Percentiles rank a stretch among this genome's conserved stretches.
Conservation (phyloP, 2,329 filamentous ascomycete species). For the Colletotrichum tropicale region DNA sequence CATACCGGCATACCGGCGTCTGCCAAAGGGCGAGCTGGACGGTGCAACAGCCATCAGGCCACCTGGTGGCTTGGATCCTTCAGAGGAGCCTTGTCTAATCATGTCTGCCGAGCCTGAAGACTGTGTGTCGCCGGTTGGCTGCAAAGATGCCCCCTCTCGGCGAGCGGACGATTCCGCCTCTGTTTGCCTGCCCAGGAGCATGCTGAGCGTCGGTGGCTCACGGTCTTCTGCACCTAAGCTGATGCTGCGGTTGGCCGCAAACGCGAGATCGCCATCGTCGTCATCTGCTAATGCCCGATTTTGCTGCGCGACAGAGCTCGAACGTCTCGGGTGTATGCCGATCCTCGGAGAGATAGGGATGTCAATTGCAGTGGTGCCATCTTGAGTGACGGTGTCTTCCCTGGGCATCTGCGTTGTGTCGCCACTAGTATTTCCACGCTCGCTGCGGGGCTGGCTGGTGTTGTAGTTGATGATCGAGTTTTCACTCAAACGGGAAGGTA, state of each 20-base stretch:
- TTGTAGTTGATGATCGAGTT: conserved; percentile 81
- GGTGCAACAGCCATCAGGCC: conserved; percentile 43
- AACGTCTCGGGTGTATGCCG: conserved; percentile 60
- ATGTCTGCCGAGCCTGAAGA: conserved; percentile 41
- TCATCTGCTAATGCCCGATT: conserved; percentile 59
- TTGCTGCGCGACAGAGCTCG: conserved; percentile 72
- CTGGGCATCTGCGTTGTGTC: conserved; percentile 33
- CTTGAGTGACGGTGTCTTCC: conserved; percentile 46
- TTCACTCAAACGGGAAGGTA: conserved; percentile 91
- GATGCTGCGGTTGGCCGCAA: conserved; percentile 68
- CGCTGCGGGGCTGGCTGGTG: conserved; percentile 29
- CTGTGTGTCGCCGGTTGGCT: conserved; percentile 47
- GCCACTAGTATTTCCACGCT: conserved; percentile 26
- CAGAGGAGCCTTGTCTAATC: conserved; percentile 46
- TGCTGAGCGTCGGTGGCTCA: conserved; percentile 68
- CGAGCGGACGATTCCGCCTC: conserved; percentile 34
- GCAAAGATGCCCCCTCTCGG: conserved; percentile 29
- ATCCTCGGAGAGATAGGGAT: conserved; percentile 74
- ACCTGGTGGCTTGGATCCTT: conserved; percentile 48
- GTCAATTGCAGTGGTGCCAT: conserved; percentile 71
- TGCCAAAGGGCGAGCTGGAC: conserved; percentile 50
- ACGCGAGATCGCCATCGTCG: conserved; percentile 65
- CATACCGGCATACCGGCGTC: conserved; percentile 52
- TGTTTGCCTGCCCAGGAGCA: conserved; percentile 56
- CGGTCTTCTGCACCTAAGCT: conserved; percentile 71